These are phyloP conservation scores for Ambrosia hybrid DNA, from an alignment of 140 eudicot genomes.

Conservation along the genomic window DNA sequence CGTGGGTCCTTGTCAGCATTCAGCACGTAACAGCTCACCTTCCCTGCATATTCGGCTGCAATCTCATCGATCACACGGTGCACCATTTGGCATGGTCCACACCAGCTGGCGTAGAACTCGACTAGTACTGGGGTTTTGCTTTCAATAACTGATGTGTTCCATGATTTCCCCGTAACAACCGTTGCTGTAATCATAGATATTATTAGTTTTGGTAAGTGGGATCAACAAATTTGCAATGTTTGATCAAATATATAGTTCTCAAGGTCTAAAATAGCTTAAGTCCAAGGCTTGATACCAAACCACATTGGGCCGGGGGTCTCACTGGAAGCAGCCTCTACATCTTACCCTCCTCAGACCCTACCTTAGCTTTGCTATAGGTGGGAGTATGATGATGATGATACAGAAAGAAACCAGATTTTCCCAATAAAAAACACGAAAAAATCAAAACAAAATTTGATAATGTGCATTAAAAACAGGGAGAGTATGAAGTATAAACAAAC, in stretches of 20 bases:
- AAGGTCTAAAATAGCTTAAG: no score
- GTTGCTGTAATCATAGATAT: constrained; percentile 47
- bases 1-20: constrained; percentile 65
- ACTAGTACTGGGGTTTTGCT: constrained; percentile 84
- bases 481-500: no score
- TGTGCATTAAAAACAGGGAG: neutral
- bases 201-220: neutral
- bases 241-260: neutral
- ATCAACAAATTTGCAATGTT: neutral
- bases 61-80: constrained; percentile 95
- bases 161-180: constrained; percentile 61
- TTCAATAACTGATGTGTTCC: constrained; percentile 62
- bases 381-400: no score
- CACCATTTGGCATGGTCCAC: constrained; percentile 98
- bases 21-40: constrained; percentile 60
- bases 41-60: constrained; percentile 75
- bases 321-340: no score
- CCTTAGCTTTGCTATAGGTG: no score
- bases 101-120: constrained; percentile 96
- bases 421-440: no score
- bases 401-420: no score
- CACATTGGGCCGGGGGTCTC: no score
- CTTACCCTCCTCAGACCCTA: no score
- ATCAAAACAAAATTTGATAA: neutral
- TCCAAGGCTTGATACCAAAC: no score